Conservation (phyloP, 1,284 basidiomycete species). For the Golubevia pallescens region DNA sequence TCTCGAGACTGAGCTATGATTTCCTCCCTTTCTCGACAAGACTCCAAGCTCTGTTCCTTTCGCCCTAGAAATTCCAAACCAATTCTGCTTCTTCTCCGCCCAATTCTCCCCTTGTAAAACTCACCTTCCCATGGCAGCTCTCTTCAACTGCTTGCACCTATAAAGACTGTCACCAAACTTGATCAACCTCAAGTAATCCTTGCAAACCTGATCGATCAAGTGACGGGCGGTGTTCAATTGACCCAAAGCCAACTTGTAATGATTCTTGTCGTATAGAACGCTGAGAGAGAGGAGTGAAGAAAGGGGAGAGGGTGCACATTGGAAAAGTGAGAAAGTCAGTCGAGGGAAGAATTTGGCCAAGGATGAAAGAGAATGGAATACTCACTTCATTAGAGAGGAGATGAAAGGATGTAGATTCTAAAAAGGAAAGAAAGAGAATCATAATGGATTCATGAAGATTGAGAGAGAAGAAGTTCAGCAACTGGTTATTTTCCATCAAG, state of each 20-base stretch:
- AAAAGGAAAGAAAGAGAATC: not conserved
- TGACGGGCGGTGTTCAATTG: constrained; percentile 63
- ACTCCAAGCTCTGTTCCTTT: too few species aligned
- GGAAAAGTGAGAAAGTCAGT: too few species aligned
- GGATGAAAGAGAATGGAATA: not conserved
- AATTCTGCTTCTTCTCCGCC: too few species aligned
- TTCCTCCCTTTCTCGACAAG: not conserved
- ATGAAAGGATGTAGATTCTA: constrained; percentile 60
- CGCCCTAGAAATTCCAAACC: too few species aligned
- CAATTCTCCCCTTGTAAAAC: not conserved
- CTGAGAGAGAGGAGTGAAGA: constrained; percentile 1
- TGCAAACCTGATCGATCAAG: constrained; percentile 62
- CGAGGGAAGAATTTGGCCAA: not conserved
- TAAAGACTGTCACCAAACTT: constrained; percentile 63
- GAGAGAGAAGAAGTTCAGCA: not conserved
- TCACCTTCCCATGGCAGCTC: constrained; percentile 56
- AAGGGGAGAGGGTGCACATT: not conserved
- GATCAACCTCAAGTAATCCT: constrained; percentile 62
- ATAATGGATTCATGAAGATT: too few species aligned
- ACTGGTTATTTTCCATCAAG: too few species aligned
- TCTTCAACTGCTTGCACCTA: constrained; percentile 64
- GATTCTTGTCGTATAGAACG: constrained; percentile 64
- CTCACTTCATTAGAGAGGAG: constrained; percentile 57
- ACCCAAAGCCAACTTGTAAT: constrained; percentile 63
- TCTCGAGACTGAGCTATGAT: not conserved